Evolutionary conservation across 305 asterid genomes (phyloP), one percentile per base, ranked within the genome.

Genomic region (Fraxinus baroniana): DNA sequence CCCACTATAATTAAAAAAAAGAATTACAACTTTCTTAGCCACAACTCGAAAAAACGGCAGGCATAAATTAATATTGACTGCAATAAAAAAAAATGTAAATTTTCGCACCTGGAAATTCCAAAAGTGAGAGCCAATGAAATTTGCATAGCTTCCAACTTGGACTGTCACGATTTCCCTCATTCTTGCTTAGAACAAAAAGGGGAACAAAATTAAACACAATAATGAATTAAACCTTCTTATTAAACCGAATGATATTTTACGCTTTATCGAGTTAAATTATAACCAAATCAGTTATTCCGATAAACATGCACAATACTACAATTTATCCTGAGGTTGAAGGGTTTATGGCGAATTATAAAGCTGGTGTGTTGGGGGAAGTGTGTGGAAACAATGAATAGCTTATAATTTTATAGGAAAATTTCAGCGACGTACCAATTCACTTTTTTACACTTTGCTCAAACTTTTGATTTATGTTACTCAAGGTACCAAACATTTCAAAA

Each of bases 21-120:
- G 32, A 37, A 8, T 5, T 18, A 79, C 15, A 5, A 13, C 46
- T 66, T 7, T 28, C 52, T 37, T 60, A 9, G 33, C 72, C 15
- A 20, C 3, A 22, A 35, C 44, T 10, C 2, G 22, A 41, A 37
- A 2, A 20, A 57, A 64, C 18, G 6, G n/a, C 20, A 37, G n/a
- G 5, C 36, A 33, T 2, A 3, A 13, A 46, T 46, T 46, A 46
- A 46, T 46, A 46, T 46, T 13, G 57, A 46, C 6, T 46, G 57
- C 57, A 46, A 46, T 46, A 5, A 78, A 33, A 30, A 35, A 35
- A 7, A 36, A 35, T 7, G 6, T 52, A 37, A 80, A 35, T 2
- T 44, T 28, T 64, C 20, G 84, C 80, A 93, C 98, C 98, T 94
- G 99, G 87, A 95, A 94, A 84, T 95, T 95, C 99, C 98, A 95